Evolutionary conservation across 768 basidiomycete species (phyloP).

Genomic region (Podaxis sp.): DNA sequence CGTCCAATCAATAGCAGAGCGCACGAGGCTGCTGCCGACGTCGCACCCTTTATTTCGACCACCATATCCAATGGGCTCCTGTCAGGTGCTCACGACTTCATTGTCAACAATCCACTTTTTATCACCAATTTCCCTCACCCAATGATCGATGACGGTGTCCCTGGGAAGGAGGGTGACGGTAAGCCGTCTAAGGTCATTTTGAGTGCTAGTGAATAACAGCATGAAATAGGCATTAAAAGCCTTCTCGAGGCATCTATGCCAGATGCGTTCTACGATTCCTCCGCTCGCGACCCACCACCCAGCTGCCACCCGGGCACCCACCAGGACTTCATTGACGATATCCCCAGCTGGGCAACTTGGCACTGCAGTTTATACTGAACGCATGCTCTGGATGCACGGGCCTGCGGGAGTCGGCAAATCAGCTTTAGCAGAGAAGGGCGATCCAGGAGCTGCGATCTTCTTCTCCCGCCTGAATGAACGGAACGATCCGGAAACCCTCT

Average conservation of each 20-base stretch:
- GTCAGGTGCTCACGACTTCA: neutral
- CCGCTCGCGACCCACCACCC: neutral
- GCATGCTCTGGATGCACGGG: slow-evolving; percentile 2
- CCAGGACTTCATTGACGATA: neutral
- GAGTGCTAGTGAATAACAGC: neutral
- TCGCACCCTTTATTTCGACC: neutral
- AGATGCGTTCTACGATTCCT: neutral
- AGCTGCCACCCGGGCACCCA: neutral
- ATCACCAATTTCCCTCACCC: neutral
- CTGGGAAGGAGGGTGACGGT: neutral
- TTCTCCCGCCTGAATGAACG: neutral
- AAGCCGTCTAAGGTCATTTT: neutral
- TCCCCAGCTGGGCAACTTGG: neutral
- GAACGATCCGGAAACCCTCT: neutral
- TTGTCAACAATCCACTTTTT: neutral
- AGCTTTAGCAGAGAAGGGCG: neutral
- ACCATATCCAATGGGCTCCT: neutral
- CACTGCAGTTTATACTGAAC: neutral
- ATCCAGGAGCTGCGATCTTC: neutral
- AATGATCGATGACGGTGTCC: neutral
- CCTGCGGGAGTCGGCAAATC: slow-evolving; percentile 1
- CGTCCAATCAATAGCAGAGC: too few relatives aligned
- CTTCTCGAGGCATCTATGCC: neutral
- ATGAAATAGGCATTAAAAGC: neutral
- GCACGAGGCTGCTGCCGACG: too few relatives aligned